These are phyloP conservation scores for Piromyces finnis DNA, from an alignment of 192 early-diverging fungal species.

Conservation along the genomic window DNA sequence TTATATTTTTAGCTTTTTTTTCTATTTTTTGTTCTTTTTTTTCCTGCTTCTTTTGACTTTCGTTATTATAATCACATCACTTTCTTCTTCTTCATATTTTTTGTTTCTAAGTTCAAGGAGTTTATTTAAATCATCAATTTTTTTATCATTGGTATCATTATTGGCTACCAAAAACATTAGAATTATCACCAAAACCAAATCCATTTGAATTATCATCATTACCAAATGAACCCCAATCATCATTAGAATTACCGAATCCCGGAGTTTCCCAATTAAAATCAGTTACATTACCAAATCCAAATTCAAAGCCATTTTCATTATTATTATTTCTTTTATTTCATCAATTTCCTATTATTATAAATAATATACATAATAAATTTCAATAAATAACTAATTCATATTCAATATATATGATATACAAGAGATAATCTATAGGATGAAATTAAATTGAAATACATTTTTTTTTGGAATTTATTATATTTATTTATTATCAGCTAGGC, in stretches of 20 bases:
- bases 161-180: background rate
- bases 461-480: too few relatives aligned
- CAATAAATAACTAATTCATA: too few relatives aligned
- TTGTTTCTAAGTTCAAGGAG: background rate
- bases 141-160: background rate
- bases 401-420: too few relatives aligned
- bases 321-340: background rate
- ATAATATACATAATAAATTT: too few relatives aligned
- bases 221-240: background rate
- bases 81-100: background rate
- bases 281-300: background rate
- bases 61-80: background rate
- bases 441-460: too few relatives aligned
- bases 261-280: background rate
- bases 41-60: background rate
- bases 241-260: background rate
- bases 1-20: too few relatives aligned
- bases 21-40: too few relatives aligned
- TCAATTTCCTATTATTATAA: background rate
- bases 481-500: too few relatives aligned
- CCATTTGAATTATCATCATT: too few relatives aligned
- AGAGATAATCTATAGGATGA: too few relatives aligned
- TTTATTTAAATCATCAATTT: background rate
- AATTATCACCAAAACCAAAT: too few relatives aligned
- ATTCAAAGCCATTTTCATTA: background rate